Evolutionary conservation across 352 stramenopile genomes (phyloP), one percentile per base, ranked within the genome.

Genomic region (Peronospora destructor): DNA sequence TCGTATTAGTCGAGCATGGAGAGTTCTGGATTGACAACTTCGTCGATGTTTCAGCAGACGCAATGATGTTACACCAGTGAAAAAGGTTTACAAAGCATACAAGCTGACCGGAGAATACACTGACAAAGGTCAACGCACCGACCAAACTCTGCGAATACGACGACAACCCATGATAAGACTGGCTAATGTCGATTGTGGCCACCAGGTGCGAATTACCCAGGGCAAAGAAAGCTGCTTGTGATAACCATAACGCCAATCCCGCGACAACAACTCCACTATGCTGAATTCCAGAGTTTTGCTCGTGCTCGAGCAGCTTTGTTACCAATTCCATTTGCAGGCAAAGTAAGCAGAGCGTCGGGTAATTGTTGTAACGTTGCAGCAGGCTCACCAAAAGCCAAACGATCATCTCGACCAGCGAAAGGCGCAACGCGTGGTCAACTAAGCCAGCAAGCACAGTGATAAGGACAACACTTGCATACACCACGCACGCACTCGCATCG

Each of bases 141-240:
- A 94, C 84, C n/a, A 91, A 28, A n/a, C 44, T 72, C 46, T 94
- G 85, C 5, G 76, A 91, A 63, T 95, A 95, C 12, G 59, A 65
- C 7, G 64, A 64, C 16, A 95, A 57, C 0, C 85, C 85, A 45
- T 86, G 81, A 39, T 94, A 94, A 5, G 84, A 87, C 51, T 91
- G 81, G 33, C 82, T 93, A 26, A 95, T 90, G 56, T 95, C 85
- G 46, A 95, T 81, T 1, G 85, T 95, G 12, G 80, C 91, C 39
- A 95, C 82, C 46, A 95, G 64, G 44, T 95, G 85, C 29, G 85
- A 94, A 47, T 95, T 95, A 14, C 84, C 85, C 0, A 94, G 63
- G 6, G 85, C 75, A 33, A 91, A 94, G 41, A 95, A 95, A 11
- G 76, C 53, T n/a, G 56, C 53, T 48, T 88, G 78, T 1, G 75